Evolutionary conservation across 1,139 yeast species (phyloP), one percentile per base, ranked within the genome.

Genomic region (Spencermartinsiella ligniputridi): DNA sequence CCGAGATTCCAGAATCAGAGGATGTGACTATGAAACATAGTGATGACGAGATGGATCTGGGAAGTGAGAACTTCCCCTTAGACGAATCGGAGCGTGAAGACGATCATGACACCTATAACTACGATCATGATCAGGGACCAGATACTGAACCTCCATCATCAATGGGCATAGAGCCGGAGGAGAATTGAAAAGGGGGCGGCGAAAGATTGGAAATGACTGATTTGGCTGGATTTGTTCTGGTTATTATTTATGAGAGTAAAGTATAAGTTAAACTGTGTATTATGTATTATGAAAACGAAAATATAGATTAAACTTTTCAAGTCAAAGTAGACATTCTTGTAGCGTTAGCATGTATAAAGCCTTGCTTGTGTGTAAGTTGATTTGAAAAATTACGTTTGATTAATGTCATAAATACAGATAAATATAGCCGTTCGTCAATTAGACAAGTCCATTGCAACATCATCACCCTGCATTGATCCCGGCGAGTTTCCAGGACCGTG

Each of bases 31-130:
- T 9, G 5, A 9, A 6, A 5, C 6, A 17, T 8, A 60, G 50
- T 29, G 47, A 33, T 4, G 51, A 50, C 12, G 16, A 44, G 18
- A 16, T 46, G 18, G 38, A 35, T n/a, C 8, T 27, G 5, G 32
- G 32, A 12, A 35, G 27, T 9, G 38, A 35, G 32, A 27, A 27
- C 15, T 27, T 27, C 15, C 32, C 32, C 4, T 9, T 22, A 9
- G 59, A 60, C 40, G 60, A 55, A 30, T 53, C 65, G 12, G 58
- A 37, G 13, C 39, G 32, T 16, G 45, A 43, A 12, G 43, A 30
- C 8, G 40, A 42, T 2, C 15, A 18, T 13, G 44, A 39, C 13
- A 39, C 41, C 15, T 22, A 17, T 13, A 38, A 37, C 9, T 21
- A 29, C 2, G 36, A 22, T 3, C 41, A 44, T 9, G 35, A 16